Evolutionary conservation across 495 filamentous ascomycete genomes (phyloP).

Genomic region (Apodospora peruviana): DNA sequence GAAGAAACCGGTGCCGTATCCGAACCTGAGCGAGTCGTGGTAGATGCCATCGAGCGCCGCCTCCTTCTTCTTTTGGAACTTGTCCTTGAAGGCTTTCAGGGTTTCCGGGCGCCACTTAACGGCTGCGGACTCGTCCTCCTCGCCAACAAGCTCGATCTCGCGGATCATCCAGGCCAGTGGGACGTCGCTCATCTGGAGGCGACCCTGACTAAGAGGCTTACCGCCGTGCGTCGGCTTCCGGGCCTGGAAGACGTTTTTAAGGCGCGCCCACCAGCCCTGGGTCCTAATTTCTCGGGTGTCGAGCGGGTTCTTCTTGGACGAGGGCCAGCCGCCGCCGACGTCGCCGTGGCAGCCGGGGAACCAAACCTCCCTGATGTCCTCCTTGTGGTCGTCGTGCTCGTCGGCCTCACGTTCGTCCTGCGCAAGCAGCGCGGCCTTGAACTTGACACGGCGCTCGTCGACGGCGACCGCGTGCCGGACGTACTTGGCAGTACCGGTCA

Average conservation of each 20-base stretch:
- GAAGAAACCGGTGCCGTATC: slow-evolving; percentile 5
- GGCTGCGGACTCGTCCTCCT: slow-evolving; percentile 4
- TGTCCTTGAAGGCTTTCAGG: slow-evolving; percentile 5
- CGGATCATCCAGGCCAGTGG: slow-evolving; percentile 13
- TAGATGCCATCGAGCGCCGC: slow-evolving; percentile 2
- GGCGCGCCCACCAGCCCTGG: slow-evolving; percentile 2
- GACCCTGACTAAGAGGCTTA: slow-evolving; percentile 5
- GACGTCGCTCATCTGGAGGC: slow-evolving; percentile 14
- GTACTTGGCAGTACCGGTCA: slow-evolving; percentile 6
- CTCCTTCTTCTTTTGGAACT: slow-evolving; percentile 4
- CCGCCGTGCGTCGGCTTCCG: slow-evolving; percentile 2
- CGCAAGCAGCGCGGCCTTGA: slow-evolving; percentile 10
- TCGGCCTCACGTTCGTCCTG: slow-evolving; percentile 4
- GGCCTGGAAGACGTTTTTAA: slow-evolving; percentile 6
- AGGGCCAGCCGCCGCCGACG: slow-evolving; percentile 11
- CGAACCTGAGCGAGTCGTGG: slow-evolving; percentile 9
- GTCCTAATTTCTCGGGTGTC: slow-evolving; percentile 1
- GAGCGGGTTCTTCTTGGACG: background rate
- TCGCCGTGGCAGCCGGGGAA: slow-evolving; percentile 13
- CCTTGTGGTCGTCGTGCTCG: background rate
- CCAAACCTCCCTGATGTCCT: slow-evolving; percentile 14
- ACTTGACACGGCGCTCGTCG: slow-evolving; percentile 15
- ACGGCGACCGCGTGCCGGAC: slow-evolving; percentile 12
- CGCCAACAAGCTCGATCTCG: slow-evolving; percentile 8
- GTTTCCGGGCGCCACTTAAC: slow-evolving; percentile 4